Evolutionary conservation across 2,329 filamentous ascomycete species (phyloP).

Genomic region (Aschersonia sp.): DNA sequence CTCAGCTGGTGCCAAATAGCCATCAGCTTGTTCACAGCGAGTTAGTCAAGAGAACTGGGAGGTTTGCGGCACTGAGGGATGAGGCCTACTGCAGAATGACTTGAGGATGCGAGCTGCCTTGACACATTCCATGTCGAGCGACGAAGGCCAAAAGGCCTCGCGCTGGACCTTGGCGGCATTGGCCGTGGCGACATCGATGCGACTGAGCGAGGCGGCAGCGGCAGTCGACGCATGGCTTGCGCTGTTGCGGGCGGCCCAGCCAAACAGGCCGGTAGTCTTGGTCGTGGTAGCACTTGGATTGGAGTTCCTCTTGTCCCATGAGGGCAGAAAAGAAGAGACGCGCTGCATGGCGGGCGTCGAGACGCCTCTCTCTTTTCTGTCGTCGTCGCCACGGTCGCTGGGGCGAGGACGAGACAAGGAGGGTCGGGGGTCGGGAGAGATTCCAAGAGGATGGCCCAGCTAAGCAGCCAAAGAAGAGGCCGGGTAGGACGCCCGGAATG

Average conservation of each 20-base stretch:
- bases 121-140: constrained; percentile 77
- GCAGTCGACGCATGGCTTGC: constrained; percentile 6
- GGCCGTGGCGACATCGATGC: constrained; percentile 19
- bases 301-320: constrained; percentile 29
- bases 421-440: background rate
- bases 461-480: background rate
- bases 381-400: constrained; percentile 17
- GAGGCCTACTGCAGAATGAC: constrained; percentile 66
- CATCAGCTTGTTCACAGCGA: constrained; percentile 28
- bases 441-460: background rate
- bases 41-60: constrained; percentile 1
- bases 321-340: constrained; percentile 27
- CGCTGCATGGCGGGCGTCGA: constrained; percentile 25
- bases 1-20: constrained; percentile 34
- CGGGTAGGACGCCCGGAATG: background rate
- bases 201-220: constrained; percentile 12
- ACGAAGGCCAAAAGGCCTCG: constrained; percentile 75
- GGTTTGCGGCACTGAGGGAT: background rate
- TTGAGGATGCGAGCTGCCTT: constrained; percentile 81
- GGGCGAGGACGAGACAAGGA: constrained; percentile 9
- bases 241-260: constrained; percentile 35
- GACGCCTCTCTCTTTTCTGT: constrained; percentile 15
- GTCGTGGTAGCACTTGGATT: constrained; percentile 10
- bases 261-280: constrained; percentile 21
- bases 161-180: constrained; percentile 18